A percentile compares a stretch with the other conserved stretches of the same genome.
phyloP scores from a whole-genome alignment of 345 rosid genomes.

The Lumnitzera racemosa region DNA sequence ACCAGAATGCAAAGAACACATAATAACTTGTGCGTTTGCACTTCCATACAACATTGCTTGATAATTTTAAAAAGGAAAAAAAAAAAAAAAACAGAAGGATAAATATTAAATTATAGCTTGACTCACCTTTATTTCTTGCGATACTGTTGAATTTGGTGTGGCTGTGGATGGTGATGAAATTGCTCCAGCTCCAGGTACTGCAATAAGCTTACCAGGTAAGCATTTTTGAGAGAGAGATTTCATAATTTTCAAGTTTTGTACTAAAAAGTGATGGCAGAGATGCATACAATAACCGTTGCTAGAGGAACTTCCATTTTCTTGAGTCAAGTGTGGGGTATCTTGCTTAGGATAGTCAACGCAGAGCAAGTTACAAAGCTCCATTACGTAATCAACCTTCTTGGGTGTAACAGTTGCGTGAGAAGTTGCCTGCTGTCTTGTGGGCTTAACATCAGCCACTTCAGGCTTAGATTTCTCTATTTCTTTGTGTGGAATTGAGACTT shows the following conservation, averaged over 20 bases:
- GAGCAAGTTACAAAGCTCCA: slow-evolving; percentile 60
- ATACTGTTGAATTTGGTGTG: slow-evolving; percentile 2
- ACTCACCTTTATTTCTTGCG: neutral
- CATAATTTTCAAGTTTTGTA: neutral
- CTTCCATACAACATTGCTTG: too few relatives aligned
- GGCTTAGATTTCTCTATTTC: slow-evolving; percentile 23
- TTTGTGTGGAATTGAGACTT: slow-evolving; percentile 17
- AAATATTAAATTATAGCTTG: neutral
- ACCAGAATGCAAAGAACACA: too few relatives aligned
- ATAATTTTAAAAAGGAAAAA: too few relatives aligned
- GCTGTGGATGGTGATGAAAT: neutral
- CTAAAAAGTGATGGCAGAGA: neutral
- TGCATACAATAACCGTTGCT: slow-evolving; percentile 19
- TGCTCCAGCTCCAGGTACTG: too few relatives aligned
- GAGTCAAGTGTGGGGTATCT: slow-evolving; percentile 13
- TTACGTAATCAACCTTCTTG: slow-evolving; percentile 51
- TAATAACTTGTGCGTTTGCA: too few relatives aligned
- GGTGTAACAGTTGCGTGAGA: slow-evolving; percentile 14
- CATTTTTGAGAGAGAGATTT: neutral
- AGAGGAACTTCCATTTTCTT: slow-evolving; percentile 11
- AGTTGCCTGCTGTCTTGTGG: slow-evolving; percentile 18
- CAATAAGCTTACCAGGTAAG: neutral
- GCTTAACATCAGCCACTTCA: slow-evolving; percentile 16
- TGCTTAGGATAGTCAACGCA: slow-evolving; percentile 34
- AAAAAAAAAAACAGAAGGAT: too few relatives aligned